Conservation (phyloP, 2,329 filamentous ascomycete genomes). For the Chrysoporthe cubensis region DNA sequence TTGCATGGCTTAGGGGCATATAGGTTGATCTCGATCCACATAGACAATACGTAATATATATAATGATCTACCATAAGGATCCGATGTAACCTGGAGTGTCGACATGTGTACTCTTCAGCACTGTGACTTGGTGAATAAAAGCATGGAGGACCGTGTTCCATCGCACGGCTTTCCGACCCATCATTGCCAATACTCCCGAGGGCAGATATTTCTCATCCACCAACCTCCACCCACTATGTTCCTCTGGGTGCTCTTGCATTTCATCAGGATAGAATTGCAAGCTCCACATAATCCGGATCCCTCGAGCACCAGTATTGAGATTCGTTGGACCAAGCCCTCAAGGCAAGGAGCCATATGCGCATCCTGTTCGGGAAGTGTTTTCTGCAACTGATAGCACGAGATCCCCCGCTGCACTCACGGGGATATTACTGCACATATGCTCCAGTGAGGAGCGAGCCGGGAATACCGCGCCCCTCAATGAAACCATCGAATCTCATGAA, state of each 20-base stretch:
- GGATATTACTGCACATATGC: neutral
- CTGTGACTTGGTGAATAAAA: neutral
- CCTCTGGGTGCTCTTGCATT: neutral
- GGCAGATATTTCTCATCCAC: slow-evolving; percentile 46
- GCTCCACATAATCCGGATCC: neutral
- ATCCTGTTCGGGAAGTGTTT: neutral
- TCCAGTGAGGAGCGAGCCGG: neutral
- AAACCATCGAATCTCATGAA: neutral
- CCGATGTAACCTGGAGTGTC: too few relatives aligned
- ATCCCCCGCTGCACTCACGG: neutral
- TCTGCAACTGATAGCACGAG: neutral
- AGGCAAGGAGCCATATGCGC: neutral
- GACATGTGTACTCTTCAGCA: neutral
- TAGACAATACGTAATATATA: neutral
- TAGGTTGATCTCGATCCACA: neutral
- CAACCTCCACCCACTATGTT: slow-evolving; percentile 42
- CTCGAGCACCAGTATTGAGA: neutral
- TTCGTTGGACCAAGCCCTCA: too few relatives aligned
- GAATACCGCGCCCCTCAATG: neutral
- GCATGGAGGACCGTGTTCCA: slow-evolving; percentile 46
- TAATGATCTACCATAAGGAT: too few relatives aligned
- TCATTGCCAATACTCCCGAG: slow-evolving; percentile 43
- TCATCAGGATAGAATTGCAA: neutral
- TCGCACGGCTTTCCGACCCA: slow-evolving; percentile 44
- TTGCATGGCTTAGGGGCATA: neutral